Base-by-base conservation (phyloP, 768 basidiomycete genomes). In the Auricularia sp. region DNA sequence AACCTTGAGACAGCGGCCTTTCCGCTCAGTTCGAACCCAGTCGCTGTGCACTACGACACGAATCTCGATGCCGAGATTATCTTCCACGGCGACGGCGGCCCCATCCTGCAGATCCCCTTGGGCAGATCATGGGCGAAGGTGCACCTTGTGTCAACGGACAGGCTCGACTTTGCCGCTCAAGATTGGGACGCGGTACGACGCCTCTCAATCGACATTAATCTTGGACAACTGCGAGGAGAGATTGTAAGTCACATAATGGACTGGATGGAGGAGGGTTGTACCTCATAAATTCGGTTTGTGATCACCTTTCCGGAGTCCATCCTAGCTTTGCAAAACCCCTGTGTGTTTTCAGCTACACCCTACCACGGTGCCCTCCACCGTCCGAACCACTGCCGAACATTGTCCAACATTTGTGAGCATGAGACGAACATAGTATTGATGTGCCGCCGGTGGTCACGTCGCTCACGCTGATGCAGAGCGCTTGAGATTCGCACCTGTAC, bases 211-310 rank as follows among this genome's bases (percentile, higher is more conserved):
- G 68, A n/a, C 74, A 70, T 45, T 18, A 10, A 45, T 45, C 44
- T 45, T 45, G 44, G 44, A 45, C 11, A 45, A 45, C 44, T 45
- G 80, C 84, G 37, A 90, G 73, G 2, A 87, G 81, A 58, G 82
- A 72, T 8, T 83, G 82, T 21, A 89, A 89, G 64, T 79, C 79
- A 2, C 88, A 87, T 73, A 83, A 87, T 67, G 89, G 85, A 65
- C 96, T 81, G 95, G 95, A 98, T 73, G 93, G 89, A 6, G 83
- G 83, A 77, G 97, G 93, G 21, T 76, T 75, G 67, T 92, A 82
- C 78, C 85, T 94, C 72, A 97, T 98, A 80, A 92, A 93, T 6
- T 93, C 89, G 64, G 85, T 29, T 29, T 29, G 29, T 29, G 29
- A 29, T 1, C 29, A 29, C 29, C 29, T 29, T 29, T 29, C 29